Base-by-base conservation (phyloP, 805 yeast genomes). In the Schwanniomyces yamadae region DNA sequence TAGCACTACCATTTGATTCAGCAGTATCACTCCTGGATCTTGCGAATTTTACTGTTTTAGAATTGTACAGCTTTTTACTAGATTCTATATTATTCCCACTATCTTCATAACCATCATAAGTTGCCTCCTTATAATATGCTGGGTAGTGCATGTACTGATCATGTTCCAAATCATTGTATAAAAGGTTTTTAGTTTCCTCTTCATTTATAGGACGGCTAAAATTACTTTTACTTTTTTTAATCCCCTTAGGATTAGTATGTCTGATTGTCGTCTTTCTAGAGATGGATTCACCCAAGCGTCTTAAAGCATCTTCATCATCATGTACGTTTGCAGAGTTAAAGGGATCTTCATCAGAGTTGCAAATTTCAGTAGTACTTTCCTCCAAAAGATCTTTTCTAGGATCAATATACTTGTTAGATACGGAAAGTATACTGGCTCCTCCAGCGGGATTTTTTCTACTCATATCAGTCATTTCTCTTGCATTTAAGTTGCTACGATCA, bases 271-370 rank as follows among this genome's bases (percentile, higher is more conserved):
- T 39, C 22, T 58, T 62, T 30, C 55, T 49, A 1, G 70, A 54
- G 31, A 68, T 48, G 20, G 63, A 52, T 34, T 59, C 63, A 3
- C 73, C 71, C 31, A 68, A 48, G 30, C 50, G 55, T 23, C 64
- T 44, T 24, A 68, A 52, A 42, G 61, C 68, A 20, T 53, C 57
- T 39, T 54, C 56, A 14, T 51, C 49, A 6, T 32, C 27, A 12
- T 36, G 34, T 16, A 16, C 13, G 6, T 16, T 16, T n/a, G 29
- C 8, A 6, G 13, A 12, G 4, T 10, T 27, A 11, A 27, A 27
- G 11, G 29, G 20, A 5, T 14, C 19, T 12, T 27, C 19, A 10
- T 31, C 34, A 8, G 33, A 35, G 28, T 29, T 31, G 3, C 28
- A 26, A 8, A 14, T 12, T 21, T 12, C 26, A 9, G 8, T 24